phyloP scores from a whole-genome alignment of 495 filamentous ascomycete genomes.

The Chaetomidium leptoderma region DNA sequence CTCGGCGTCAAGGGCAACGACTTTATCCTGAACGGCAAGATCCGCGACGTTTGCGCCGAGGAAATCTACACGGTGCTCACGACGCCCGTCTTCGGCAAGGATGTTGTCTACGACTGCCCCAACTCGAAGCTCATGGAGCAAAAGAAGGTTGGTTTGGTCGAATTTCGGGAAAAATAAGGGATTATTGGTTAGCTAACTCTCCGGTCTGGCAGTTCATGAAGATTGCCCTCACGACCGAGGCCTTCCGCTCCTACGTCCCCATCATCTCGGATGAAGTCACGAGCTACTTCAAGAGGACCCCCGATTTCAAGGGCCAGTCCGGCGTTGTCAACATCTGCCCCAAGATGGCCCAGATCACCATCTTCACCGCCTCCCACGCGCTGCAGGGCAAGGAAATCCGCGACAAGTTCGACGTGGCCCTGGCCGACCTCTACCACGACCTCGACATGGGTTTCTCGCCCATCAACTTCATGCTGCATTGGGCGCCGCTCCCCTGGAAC shows the following conservation, averaged over 20 bases:
- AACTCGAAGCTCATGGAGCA: slow-evolving; percentile 62
- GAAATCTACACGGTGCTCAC: slow-evolving; percentile 79
- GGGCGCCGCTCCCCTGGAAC: slow-evolving; percentile 82
- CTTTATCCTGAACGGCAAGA: slow-evolving; percentile 81
- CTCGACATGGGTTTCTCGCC: slow-evolving; percentile 80
- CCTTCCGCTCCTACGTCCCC: slow-evolving; percentile 72
- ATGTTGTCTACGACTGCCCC: slow-evolving; percentile 85
- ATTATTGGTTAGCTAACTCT: slow-evolving; percentile 7
- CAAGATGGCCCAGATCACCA: slow-evolving; percentile 78
- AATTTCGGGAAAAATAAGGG: neutral
- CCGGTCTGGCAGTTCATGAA: slow-evolving; percentile 67
- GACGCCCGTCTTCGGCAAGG: slow-evolving; percentile 79
- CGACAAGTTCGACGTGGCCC: slow-evolving; percentile 64
- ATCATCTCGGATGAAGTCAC: slow-evolving; percentile 73
- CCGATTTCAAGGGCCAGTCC: slow-evolving; percentile 62
- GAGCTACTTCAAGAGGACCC: slow-evolving; percentile 59
- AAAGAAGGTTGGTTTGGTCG: slow-evolving; percentile 35
- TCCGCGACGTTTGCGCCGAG: slow-evolving; percentile 75
- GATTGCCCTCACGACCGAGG: slow-evolving; percentile 70
- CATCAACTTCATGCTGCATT: slow-evolving; percentile 81
- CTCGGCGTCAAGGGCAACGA: slow-evolving; percentile 78
- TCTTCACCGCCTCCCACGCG: slow-evolving; percentile 75
- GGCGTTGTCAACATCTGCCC: slow-evolving; percentile 61
- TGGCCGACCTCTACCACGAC: slow-evolving; percentile 75
- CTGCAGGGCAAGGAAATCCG: slow-evolving; percentile 80